These are phyloP conservation scores for Clonostachys solani DNA, from an alignment of 2,329 filamentous ascomycete genomes.

Conservation along the genomic window DNA sequence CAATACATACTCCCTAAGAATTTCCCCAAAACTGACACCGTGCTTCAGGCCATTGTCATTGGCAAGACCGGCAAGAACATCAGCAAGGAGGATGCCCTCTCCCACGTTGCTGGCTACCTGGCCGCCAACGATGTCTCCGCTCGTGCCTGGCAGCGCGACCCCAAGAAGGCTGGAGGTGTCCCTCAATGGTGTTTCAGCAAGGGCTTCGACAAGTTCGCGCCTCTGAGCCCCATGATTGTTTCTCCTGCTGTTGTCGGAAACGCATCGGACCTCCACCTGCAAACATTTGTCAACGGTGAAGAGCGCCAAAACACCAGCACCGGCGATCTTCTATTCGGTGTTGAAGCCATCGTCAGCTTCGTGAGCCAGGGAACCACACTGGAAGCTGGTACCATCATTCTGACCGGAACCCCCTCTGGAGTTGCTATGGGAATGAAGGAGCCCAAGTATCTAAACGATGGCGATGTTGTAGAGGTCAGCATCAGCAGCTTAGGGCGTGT, in stretches of 20 bases:
- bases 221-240: slow-evolving; percentile 43
- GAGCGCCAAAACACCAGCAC: slow-evolving; percentile 41
- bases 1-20: not conserved
- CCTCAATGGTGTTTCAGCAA: slow-evolving; percentile 53
- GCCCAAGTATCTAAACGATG: slow-evolving; percentile 33
- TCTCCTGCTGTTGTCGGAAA: slow-evolving; percentile 19
- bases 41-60: slow-evolving; percentile 40
- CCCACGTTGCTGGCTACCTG: slow-evolving; percentile 40
- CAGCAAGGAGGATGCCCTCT: slow-evolving; percentile 32
- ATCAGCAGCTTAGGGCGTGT: slow-evolving; percentile 26
- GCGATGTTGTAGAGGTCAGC: slow-evolving; percentile 36
- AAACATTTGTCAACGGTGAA: slow-evolving; percentile 44
- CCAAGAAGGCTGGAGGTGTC: slow-evolving; percentile 24
- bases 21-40: not conserved
- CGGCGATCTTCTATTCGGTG: slow-evolving; percentile 42
- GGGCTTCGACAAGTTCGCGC: slow-evolving; percentile 49
- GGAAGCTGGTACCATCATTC: slow-evolving; percentile 42
- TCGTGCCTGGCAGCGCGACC: slow-evolving; percentile 47
- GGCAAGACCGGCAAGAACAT: slow-evolving; percentile 48
- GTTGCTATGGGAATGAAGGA: slow-evolving; percentile 41
- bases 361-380: slow-evolving; percentile 45
- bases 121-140: slow-evolving; percentile 51
- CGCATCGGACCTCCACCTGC: slow-evolving; percentile 18
- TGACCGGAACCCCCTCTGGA: slow-evolving; percentile 42
- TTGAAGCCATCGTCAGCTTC: slow-evolving; percentile 39